Conservation (phyloP, 192 early-diverging fungal genomes). For the Mycoemilia scoparia region DNA sequence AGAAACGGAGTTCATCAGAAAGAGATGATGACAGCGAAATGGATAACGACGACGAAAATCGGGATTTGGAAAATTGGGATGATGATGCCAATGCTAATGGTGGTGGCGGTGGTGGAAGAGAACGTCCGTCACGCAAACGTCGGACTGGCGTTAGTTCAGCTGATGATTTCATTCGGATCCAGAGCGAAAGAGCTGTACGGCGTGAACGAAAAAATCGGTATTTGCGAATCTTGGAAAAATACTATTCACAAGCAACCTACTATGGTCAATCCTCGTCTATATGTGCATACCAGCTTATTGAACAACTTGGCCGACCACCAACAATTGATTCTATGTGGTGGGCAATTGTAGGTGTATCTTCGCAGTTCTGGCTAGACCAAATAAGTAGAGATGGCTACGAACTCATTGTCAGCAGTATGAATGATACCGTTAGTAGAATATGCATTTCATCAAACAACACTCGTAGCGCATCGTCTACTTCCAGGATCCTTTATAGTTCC, state of each 20-base stretch:
- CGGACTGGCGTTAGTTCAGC: slow-evolving; percentile 13
- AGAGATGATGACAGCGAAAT: neutral
- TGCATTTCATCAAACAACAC: too few species aligned
- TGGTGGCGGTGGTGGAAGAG: slow-evolving; percentile 5
- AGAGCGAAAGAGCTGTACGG: slow-evolving; percentile 10
- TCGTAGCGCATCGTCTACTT: too few species aligned
- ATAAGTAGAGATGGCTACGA: slow-evolving; percentile 52
- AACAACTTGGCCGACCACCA: slow-evolving; percentile 45
- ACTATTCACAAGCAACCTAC: slow-evolving; percentile 66
- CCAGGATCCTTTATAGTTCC: too few species aligned
- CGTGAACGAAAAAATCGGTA: slow-evolving; percentile 19
- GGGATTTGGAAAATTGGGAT: slow-evolving; percentile 1
- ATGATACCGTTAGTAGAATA: slow-evolving; percentile 53
- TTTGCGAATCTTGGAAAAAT: slow-evolving; percentile 39
- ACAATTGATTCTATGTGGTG: slow-evolving; percentile 67
- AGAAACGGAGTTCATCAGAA: slow-evolving; percentile 4
- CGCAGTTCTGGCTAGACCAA: slow-evolving; percentile 56
- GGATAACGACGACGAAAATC: neutral
- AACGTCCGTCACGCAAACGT: slow-evolving; percentile 1
- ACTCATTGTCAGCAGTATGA: slow-evolving; percentile 36
- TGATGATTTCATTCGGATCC: slow-evolving; percentile 28
- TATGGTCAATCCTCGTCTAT: slow-evolving; percentile 56
- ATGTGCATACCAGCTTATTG: slow-evolving; percentile 50
- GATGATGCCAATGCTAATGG: slow-evolving; percentile 14
- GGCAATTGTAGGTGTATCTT: slow-evolving; percentile 63